Base-by-base conservation (phyloP, 2,329 filamentous ascomycete genomes). In the Neofusicoccum parvum region DNA sequence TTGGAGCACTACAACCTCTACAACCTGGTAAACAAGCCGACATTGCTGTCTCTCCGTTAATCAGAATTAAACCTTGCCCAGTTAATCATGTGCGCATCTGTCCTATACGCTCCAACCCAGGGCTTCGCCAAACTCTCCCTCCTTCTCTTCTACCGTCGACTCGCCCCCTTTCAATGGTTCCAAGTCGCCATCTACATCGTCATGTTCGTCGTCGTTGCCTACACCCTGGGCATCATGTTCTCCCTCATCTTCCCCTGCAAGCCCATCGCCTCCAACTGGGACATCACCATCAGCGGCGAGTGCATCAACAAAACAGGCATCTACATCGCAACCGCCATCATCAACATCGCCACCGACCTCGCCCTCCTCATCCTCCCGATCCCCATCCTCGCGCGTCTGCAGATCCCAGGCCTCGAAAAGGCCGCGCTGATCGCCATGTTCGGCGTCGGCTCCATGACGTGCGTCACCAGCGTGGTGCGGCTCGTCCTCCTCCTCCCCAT, bases 401-500 rank as follows among this genome's bases (percentile, higher is more conserved):
- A 69, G 9, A 73, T 74, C 70, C 66, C 68, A 14, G 69, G 39
- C 3, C 46, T 67, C n/a, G 72, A 72, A 39, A 70, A 71, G 7
- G 20, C 70, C 12, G 68, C 66, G 9, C 66, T 74, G 4, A 64
- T 74, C 3, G 62, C 65, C 2, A 68, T 74, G 43, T 74, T 74
- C 60, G 69, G 68, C 2, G 64, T 71, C 4, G 71, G 72, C 0
- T 62, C 58, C 6, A 62, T 62, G 58, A 74, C 73, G 17, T 73
- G 70, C 23, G 53, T 76, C 10, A 67, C 76, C 39, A 76, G 75
- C 0, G 70, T 76, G 34, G 64, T 77, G 7, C 74, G 76, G 2
- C 69, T 78, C 36, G 14, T 62, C 58, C 12, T 62, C n/a, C 43
- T 62, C 32, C n/a, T 62, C 23, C 58, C 58, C 32, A 62, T 62